Percentiles rank a stretch among this genome's conserved stretches.
Evolutionary conservation across 805 yeast genomes (phyloP).

Genomic region (Candida ponderosae): DNA sequence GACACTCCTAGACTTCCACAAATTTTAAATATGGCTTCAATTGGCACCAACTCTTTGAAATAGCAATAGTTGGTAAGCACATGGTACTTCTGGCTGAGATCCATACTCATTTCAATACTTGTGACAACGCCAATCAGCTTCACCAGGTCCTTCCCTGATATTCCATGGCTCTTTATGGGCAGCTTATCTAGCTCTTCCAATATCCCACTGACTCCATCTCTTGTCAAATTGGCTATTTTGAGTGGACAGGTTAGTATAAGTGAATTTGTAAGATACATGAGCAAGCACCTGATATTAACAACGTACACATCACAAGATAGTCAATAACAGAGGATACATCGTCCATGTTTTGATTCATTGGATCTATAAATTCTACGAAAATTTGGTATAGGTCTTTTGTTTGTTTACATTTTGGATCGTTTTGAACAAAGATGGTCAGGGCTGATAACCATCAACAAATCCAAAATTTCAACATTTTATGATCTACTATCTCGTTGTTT

Average conservation of each 20-base stretch:
- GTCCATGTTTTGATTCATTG: background rate
- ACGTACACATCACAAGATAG: background rate
- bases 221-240: background rate
- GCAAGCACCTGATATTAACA: no score
- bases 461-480: no score
- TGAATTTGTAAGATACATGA: no score
- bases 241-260: no score
- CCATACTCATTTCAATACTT: conserved; percentile 4
- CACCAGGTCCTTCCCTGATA: conserved; percentile 4
- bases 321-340: background rate
- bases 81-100: conserved; percentile 3
- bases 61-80: conserved; percentile 19
- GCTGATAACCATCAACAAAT: no score
- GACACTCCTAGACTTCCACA: conserved; percentile 23
- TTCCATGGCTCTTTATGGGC: conserved; percentile 4
- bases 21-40: conserved; percentile 17
- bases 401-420: background rate
- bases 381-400: no score
- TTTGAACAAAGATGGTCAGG: no score
- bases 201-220: background rate
- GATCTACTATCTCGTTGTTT: no score
- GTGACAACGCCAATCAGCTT: conserved; percentile 2
- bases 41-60: conserved; percentile 22
- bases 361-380: no score
- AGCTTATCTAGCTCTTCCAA: conserved; percentile 1